These are phyloP conservation scores for Sporothrix phasma DNA, from an alignment of 2,329 filamentous ascomycete genomes.

Conservation along the genomic window DNA sequence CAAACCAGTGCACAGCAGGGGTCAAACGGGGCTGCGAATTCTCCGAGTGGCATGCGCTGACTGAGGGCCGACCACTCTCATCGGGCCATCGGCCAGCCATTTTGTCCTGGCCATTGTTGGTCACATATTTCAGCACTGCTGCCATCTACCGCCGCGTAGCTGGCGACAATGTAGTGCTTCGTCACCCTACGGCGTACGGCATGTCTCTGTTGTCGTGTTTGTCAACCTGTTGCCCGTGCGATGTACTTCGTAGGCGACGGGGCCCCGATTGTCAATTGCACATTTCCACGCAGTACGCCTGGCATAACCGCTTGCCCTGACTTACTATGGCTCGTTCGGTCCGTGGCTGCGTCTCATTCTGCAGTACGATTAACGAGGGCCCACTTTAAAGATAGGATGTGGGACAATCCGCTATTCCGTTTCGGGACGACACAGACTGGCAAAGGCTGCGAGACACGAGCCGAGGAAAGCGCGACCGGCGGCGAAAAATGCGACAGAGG, in stretches of 20 bases:
- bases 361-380: no score
- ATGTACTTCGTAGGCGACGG: no score
- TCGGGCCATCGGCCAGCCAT: not conserved
- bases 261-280: no score
- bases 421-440: not conserved
- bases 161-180: no score
- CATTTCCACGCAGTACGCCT: no score
- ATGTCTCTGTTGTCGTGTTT: no score
- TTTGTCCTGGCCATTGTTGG: not conserved
- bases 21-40: not conserved
- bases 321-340: not conserved
- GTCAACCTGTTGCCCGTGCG: no score
- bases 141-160: no score
- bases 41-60: not conserved
- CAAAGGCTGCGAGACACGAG: not conserved
- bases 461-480: not conserved
- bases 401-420: constrained; percentile 4
- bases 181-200: no score
- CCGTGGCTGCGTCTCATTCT: no score
- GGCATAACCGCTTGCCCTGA: not conserved
- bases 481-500: not conserved
- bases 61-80: not conserved
- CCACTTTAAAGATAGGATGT: not conserved
- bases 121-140: no score
- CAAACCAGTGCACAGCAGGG: not conserved